Evolutionary conservation across 2,329 filamentous ascomycete genomes (phyloP).

Genomic region (Trichocomaceae sp.): DNA sequence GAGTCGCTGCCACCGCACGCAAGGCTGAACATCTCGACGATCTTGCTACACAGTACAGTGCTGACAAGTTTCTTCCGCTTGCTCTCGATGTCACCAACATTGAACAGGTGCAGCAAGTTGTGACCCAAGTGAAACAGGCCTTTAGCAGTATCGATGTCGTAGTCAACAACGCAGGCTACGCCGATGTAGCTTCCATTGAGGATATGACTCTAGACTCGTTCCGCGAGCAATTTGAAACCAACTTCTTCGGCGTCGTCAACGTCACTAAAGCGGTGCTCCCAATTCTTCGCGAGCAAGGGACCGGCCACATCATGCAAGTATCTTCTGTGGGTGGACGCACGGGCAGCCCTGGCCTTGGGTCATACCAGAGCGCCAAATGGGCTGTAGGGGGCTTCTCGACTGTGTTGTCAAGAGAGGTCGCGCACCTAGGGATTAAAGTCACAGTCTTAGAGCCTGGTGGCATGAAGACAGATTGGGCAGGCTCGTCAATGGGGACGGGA

Average conservation of each 20-base stretch:
- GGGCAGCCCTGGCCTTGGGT: slow-evolving; percentile 27
- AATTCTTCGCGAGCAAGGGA: slow-evolving; percentile 21
- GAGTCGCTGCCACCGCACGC: not conserved
- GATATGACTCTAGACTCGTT: not conserved
- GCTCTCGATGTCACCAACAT: slow-evolving; percentile 26
- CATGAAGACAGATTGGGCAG: slow-evolving; percentile 38
- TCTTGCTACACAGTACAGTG: not conserved
- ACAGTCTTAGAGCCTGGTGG: slow-evolving; percentile 38
- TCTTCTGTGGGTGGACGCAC: slow-evolving; percentile 35
- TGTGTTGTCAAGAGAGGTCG: slow-evolving; percentile 31
- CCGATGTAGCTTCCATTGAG: not conserved
- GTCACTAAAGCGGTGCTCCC: slow-evolving; percentile 28
- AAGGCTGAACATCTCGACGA: not conserved
- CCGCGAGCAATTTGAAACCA: slow-evolving; percentile 25
- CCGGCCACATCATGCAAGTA: slow-evolving; percentile 36
- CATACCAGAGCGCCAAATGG: slow-evolving; percentile 39
- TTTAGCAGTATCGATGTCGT: slow-evolving; percentile 20
- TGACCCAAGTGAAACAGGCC: slow-evolving; percentile 4
- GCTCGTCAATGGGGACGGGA: slow-evolving; percentile 21
- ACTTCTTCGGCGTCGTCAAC: slow-evolving; percentile 30
- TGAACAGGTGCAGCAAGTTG: slow-evolving; percentile 22
- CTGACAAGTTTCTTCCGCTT: not conserved
- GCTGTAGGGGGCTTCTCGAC: slow-evolving; percentile 36
- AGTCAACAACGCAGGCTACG: slow-evolving; percentile 22
- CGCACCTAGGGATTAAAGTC: slow-evolving; percentile 34